These are phyloP conservation scores for Trichoderma arundinaceum DNA, from an alignment of 2,329 filamentous ascomycete species.

Conservation along the genomic window DNA sequence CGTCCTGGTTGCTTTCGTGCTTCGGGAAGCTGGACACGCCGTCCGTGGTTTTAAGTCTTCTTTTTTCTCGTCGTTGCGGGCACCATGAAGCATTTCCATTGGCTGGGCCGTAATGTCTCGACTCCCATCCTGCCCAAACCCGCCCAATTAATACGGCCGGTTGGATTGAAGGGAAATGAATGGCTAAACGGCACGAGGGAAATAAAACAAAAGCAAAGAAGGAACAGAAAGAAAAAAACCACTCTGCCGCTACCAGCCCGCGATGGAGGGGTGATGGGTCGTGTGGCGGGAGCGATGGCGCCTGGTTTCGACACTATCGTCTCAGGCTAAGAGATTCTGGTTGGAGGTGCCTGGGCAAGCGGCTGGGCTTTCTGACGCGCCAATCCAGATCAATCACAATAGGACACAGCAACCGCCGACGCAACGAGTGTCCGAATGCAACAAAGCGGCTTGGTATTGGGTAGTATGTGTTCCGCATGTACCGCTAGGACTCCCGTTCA, in stretches of 20 bases:
- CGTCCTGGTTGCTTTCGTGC: background rate
- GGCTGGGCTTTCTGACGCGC: background rate
- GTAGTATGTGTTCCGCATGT: background rate
- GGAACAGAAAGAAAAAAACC: slow-evolving; percentile 14
- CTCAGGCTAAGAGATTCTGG: slow-evolving; percentile 10
- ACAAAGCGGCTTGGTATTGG: background rate
- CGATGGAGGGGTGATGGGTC: slow-evolving; percentile 12
- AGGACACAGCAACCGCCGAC: background rate
- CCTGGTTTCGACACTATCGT: slow-evolving; percentile 21
- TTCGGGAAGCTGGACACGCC: background rate
- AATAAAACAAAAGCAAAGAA: background rate
- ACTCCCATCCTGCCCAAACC: background rate
- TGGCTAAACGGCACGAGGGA: slow-evolving; percentile 18
- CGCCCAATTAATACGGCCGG: background rate
- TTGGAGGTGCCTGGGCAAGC: slow-evolving; percentile 21
- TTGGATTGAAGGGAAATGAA: background rate
- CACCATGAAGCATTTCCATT: slow-evolving; percentile 19
- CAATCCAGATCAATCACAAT: background rate
- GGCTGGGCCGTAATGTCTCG: slow-evolving; percentile 14
- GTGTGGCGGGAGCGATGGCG: slow-evolving; percentile 29
- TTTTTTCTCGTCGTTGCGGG: slow-evolving; percentile 7
- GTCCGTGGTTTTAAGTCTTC: slow-evolving; percentile 11
- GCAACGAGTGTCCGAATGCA: background rate
- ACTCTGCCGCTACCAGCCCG: slow-evolving; percentile 11
- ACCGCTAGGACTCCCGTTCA: background rate